Evolutionary conservation across 352 stramenopile genomes (phyloP).

Genomic region (Phytophthora vignae): DNA sequence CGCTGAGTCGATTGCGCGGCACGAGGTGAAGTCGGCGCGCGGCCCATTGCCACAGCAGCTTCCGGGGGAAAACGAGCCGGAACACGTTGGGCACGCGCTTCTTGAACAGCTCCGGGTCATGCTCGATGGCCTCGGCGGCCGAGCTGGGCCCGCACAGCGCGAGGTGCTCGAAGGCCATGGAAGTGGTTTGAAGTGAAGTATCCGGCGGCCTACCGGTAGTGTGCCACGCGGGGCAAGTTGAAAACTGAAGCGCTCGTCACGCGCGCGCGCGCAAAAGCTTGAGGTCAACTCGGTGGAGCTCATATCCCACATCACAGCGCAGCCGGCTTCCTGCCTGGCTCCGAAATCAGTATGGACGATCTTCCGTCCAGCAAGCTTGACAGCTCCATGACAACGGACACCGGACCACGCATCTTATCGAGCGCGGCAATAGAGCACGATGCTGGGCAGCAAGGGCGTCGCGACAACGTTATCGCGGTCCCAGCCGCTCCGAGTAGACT

Average conservation of each 20-base stretch:
- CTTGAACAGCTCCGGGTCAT: slow-evolving; percentile 33
- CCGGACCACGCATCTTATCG: slow-evolving; percentile 3
- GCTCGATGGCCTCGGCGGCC: slow-evolving; percentile 5
- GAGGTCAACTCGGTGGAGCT: slow-evolving; percentile 16
- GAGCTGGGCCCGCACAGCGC: slow-evolving; percentile 1
- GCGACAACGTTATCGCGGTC: slow-evolving; percentile 14
- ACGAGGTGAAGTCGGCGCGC: slow-evolving; percentile 25
- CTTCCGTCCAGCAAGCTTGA: slow-evolving; percentile 21
- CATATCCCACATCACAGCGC: slow-evolving; percentile 34
- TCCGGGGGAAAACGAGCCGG: slow-evolving; percentile 31
- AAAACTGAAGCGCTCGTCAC: slow-evolving; percentile 35
- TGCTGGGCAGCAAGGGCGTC: slow-evolving; percentile 11
- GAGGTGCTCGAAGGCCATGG: slow-evolving; percentile 19
- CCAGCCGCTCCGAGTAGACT: slow-evolving; percentile 5
- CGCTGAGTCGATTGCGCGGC: slow-evolving; percentile 1
- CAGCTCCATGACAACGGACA: background rate
- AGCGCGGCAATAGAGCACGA: slow-evolving; percentile 15
- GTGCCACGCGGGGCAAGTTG: slow-evolving; percentile 16
- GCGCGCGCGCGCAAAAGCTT: background rate
- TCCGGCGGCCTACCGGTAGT: background rate
- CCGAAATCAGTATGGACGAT: slow-evolving; percentile 15
- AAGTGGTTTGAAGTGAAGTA: background rate
- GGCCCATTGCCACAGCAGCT: slow-evolving; percentile 37
- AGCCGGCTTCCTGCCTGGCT: slow-evolving; percentile 11
- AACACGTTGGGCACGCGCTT: slow-evolving; percentile 30